Conservation (phyloP, 2,329 filamentous ascomycete genomes). For the Exophiala lecanii-corni region DNA sequence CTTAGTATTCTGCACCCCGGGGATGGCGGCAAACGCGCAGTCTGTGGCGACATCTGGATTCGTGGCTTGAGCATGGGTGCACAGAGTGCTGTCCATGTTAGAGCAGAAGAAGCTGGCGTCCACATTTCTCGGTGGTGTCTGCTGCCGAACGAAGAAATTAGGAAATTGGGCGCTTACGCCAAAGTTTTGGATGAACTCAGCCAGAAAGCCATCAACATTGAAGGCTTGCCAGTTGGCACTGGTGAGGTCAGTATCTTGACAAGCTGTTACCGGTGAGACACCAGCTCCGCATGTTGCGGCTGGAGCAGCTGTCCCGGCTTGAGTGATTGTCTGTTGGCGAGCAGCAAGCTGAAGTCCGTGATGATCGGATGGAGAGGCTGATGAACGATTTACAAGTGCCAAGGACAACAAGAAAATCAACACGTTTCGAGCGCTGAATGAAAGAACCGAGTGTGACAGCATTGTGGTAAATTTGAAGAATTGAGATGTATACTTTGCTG, state of each 20-base stretch:
- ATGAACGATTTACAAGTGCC: too few relatives aligned
- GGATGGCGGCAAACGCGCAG: slow-evolving; percentile 5
- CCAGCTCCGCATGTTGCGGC: neutral
- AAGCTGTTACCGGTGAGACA: slow-evolving; percentile 5
- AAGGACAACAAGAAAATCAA: too few relatives aligned
- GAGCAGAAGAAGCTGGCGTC: slow-evolving; percentile 11
- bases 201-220: slow-evolving; percentile 7
- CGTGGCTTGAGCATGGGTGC: neutral
- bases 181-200: slow-evolving; percentile 9
- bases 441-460: too few relatives aligned
- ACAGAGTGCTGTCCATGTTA: slow-evolving; percentile 2
- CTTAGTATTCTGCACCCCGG: slow-evolving; percentile 2
- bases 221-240: slow-evolving; percentile 9
- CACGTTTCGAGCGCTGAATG: too few relatives aligned
- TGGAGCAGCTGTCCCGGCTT: too few relatives aligned
- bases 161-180: slow-evolving; percentile 7
- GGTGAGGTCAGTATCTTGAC: slow-evolving; percentile 4
- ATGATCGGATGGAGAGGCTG: too few relatives aligned
- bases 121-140: slow-evolving; percentile 5
- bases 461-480: too few relatives aligned
- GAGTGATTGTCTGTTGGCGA: too few relatives aligned
- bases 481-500: too few relatives aligned
- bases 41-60: slow-evolving; percentile 7
- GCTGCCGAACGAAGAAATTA: slow-evolving; percentile 10
- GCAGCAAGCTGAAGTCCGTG: too few relatives aligned